Evolutionary conservation across 305 asterid species (phyloP).

Genomic region (Rubia peregrina): DNA sequence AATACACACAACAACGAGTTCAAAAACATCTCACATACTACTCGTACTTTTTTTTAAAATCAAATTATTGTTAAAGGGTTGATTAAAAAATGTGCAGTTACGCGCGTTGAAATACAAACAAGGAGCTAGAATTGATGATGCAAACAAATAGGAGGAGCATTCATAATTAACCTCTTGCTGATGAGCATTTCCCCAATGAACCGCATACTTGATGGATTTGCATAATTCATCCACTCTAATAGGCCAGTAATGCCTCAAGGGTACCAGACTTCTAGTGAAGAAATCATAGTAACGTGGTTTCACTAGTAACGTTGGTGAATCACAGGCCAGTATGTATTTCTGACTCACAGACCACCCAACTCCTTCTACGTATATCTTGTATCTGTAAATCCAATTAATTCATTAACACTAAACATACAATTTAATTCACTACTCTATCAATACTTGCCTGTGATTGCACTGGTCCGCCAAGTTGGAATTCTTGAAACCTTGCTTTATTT

Average conservation of each 20-base stretch:
- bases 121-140: too few relatives aligned
- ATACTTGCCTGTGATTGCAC: slow-evolving; percentile 49
- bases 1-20: too few relatives aligned
- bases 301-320: slow-evolving; percentile 60
- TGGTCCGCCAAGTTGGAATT: slow-evolving; percentile 80
- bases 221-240: slow-evolving; percentile 68
- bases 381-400: slow-evolving; percentile 41
- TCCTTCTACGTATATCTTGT: slow-evolving; percentile 90
- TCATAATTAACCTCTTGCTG: slow-evolving; percentile 41
- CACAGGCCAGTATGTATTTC: slow-evolving; percentile 84
- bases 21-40: too few relatives aligned
- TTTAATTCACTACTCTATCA: neutral
- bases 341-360: slow-evolving; percentile 94
- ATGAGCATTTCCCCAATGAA: slow-evolving; percentile 80
- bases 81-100: too few relatives aligned
- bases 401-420: too few relatives aligned
- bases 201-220: slow-evolving; percentile 78
- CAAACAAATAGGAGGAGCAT: neutral
- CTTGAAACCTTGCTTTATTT: slow-evolving; percentile 62
- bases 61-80: too few relatives aligned
- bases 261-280: slow-evolving; percentile 71
- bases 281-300: slow-evolving; percentile 77
- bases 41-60: too few relatives aligned
- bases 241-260: slow-evolving; percentile 90
- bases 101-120: too few relatives aligned